Evolutionary conservation across 2,329 filamentous ascomycete genomes (phyloP).

Genomic region (Aphanoascus verrucosus): DNA sequence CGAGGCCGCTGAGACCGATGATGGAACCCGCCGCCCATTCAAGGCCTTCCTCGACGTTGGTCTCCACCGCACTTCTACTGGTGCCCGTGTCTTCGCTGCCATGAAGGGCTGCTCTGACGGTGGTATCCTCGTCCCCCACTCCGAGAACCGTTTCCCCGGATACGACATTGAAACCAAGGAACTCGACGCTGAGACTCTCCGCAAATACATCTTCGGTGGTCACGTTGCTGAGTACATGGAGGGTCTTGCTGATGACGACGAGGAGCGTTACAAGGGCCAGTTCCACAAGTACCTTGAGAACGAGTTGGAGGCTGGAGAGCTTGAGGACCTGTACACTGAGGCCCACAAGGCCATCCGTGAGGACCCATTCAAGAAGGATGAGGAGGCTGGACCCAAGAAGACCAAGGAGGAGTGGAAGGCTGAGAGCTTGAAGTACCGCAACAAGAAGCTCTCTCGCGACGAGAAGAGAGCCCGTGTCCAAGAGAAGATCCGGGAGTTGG

Average conservation of each 20-base stretch:
- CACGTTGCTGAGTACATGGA: conserved; percentile 99
- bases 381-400: conserved; percentile 71
- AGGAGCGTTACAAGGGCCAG: conserved; percentile 98
- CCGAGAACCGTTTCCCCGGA: conserved; percentile 98
- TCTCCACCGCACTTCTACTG: conserved; percentile 92
- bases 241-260: conserved; percentile 96
- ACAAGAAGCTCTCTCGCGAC: conserved; percentile 65
- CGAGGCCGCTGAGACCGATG: conserved; percentile 82
- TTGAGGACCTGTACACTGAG: conserved; percentile 93
- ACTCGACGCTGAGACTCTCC: conserved; percentile 90
- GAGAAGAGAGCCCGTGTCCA: conserved; percentile 76
- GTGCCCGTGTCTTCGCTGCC: conserved; percentile 96
- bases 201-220: conserved; percentile 98
- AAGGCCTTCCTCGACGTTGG: conserved; percentile 98
- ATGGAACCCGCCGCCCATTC: conserved; percentile 87
- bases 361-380: conserved; percentile 92
- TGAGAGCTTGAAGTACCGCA: conserved; percentile 83
- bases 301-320: conserved; percentile 87
- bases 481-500: conserved; percentile 78
- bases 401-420: conserved; percentile 93
- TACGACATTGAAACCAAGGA: conserved; percentile 97
- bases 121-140: conserved; percentile 94
- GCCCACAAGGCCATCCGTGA: conserved; percentile 95
- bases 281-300: conserved; percentile 97
- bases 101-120: conserved; percentile 99